phyloP scores from a whole-genome alignment of 495 filamentous ascomycete genomes.

The Neurospora sp. region DNA sequence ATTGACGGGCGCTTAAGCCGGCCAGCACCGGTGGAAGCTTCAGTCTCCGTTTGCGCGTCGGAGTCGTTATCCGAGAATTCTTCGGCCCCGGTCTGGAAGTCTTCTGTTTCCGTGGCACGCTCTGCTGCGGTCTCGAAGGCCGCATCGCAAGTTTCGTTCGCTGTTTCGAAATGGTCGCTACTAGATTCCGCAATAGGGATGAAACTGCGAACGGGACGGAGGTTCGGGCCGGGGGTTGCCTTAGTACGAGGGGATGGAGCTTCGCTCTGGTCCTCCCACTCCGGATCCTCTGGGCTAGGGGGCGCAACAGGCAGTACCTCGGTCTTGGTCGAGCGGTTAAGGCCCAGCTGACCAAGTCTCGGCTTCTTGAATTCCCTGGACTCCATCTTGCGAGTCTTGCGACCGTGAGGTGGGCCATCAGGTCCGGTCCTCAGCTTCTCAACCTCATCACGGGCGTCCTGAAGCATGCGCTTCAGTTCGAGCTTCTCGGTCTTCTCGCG shows the following conservation, averaged over 20 bases:
- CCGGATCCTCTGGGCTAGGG: conserved; percentile 44
- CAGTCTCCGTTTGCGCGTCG: conserved; percentile 76
- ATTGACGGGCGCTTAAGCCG: conserved; percentile 26
- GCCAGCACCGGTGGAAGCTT: conserved; percentile 36
- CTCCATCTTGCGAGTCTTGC: conserved; percentile 64
- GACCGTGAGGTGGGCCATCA: conserved; percentile 47
- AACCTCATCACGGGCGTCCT: conserved; percentile 89
- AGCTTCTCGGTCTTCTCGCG: conserved; percentile 97
- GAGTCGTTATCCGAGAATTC: conserved; percentile 68
- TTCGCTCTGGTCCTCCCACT: conserved; percentile 77
- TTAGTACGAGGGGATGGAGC: conserved; percentile 18
- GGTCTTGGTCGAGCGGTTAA: conserved; percentile 59
- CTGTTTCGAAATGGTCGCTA: conserved; percentile 71
- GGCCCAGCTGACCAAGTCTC: conserved; percentile 66
- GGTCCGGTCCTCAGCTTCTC: conserved; percentile 62
- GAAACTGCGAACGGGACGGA: conserved; percentile 16
- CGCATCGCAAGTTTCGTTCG: conserved; percentile 73
- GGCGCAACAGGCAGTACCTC: conserved; percentile 49
- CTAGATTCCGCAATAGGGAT: conserved; percentile 14
- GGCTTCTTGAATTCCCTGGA: conserved; percentile 68
- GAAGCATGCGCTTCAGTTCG: conserved; percentile 88
- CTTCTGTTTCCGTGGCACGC: conserved; percentile 77
- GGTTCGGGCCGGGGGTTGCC: conserved; percentile 4
- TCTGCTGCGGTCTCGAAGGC: conserved; percentile 84
- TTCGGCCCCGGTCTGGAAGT: conserved; percentile 86